A percentile compares a stretch with the other conserved stretches of the same genome.
Evolutionary conservation across 441 rosid species (phyloP).

Genomic region (Euphorbia corollata): DNA sequence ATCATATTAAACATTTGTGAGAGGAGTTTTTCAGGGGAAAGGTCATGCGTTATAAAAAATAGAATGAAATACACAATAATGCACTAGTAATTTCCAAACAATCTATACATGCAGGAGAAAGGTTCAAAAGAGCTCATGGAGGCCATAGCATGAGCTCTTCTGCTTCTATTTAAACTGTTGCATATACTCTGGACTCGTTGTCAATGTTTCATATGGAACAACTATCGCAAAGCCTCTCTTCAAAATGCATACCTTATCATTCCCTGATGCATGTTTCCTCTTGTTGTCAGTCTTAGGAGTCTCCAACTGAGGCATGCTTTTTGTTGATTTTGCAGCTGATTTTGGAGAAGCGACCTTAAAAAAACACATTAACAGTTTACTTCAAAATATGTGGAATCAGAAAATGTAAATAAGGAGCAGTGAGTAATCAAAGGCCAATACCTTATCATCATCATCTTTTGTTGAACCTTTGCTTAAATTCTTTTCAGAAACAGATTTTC

Average conservation of each 20-base stretch:
- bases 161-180: background rate
- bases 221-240: background rate
- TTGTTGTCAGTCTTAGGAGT: constrained; percentile 51
- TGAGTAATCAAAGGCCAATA: constrained; percentile 19
- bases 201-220: background rate
- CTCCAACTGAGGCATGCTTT: constrained; percentile 41
- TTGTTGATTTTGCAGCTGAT: constrained; percentile 36
- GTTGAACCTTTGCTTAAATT: constrained; percentile 33
- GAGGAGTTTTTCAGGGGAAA: too few species aligned
- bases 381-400: constrained; percentile 1
- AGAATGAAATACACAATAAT: too few species aligned
- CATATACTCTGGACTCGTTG: background rate
- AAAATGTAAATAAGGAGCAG: constrained; percentile 13
- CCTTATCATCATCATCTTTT: constrained; percentile 56
- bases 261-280: constrained; percentile 50
- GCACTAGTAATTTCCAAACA: too few species aligned
- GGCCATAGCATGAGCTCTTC: background rate
- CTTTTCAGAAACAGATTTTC: constrained; percentile 42
- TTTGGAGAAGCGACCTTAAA: constrained; percentile 46
- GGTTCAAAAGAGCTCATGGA: background rate
- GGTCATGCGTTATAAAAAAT: too few species aligned
- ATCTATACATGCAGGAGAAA: too few species aligned
- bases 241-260: constrained; percentile 44
- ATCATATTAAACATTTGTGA: too few species aligned
- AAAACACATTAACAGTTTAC: constrained; percentile 8